These are phyloP conservation scores for Chaetomium strumarium DNA, from an alignment of 2,329 filamentous ascomycete species.

Conservation along the genomic window DNA sequence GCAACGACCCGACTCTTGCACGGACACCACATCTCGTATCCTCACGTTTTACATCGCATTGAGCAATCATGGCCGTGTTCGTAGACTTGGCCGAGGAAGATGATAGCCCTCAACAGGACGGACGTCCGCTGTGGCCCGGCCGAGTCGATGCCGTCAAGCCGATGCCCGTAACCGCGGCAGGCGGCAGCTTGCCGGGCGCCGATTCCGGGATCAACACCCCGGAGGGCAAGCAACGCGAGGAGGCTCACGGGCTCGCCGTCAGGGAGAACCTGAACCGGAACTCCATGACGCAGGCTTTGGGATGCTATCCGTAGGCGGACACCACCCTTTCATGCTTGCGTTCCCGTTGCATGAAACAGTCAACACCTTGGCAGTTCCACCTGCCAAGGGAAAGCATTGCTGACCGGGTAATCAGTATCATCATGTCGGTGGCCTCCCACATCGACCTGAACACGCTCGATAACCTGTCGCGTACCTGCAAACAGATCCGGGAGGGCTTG, in stretches of 20 bases:
- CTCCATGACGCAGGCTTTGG: slow-evolving; percentile 55
- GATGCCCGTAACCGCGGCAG: slow-evolving; percentile 7
- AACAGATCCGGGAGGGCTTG: slow-evolving; percentile 69
- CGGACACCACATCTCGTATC: neutral
- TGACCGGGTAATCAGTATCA: slow-evolving; percentile 52
- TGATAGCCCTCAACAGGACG: slow-evolving; percentile 25
- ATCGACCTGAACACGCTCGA: slow-evolving; percentile 87
- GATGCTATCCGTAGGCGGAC: slow-evolving; percentile 61
- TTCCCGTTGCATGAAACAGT: slow-evolving; percentile 9
- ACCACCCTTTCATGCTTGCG: slow-evolving; percentile 24
- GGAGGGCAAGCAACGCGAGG: slow-evolving; percentile 8
- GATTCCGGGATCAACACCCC: neutral
- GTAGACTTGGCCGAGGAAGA: slow-evolving; percentile 31
- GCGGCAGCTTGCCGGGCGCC: neutral
- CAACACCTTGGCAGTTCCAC: slow-evolving; percentile 11
- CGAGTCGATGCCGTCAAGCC: slow-evolving; percentile 21
- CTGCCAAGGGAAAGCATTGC: slow-evolving; percentile 15
- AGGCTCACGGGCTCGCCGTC: slow-evolving; percentile 21
- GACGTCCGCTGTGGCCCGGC: slow-evolving; percentile 8
- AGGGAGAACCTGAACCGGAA: slow-evolving; percentile 49
- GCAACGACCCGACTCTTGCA: neutral
- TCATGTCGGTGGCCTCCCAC: slow-evolving; percentile 65
- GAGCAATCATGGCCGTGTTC: slow-evolving; percentile 29
- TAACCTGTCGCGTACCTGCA: slow-evolving; percentile 74
- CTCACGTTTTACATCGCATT: neutral